Evolutionary conservation across 139 green algal species (phyloP), one percentile per base, ranked within the genome.

Genomic region (Haematococcus lacustris): DNA sequence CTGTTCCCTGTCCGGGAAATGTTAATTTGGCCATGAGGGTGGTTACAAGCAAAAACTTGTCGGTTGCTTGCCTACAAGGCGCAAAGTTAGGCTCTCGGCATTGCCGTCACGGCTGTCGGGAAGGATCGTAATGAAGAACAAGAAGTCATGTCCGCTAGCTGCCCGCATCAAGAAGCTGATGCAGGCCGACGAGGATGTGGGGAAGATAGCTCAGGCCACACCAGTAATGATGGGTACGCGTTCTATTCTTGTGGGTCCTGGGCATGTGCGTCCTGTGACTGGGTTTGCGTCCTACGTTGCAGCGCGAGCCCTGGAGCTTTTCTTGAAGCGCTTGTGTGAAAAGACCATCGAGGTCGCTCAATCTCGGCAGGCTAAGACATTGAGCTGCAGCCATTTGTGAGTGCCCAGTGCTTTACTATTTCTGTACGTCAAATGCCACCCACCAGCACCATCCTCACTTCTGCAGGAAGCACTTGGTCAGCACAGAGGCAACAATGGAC

Each of bases 131-230:
- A 80, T 75, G 50, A 84, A 78, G 75, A 75, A 73, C 5, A 80
- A 79, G 32, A 86, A 85, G 70, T 37, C 73, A 59, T 77, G 85
- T 73, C 81, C 85, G 9, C 73, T 93, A 33, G 84, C 90, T 9
- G 79, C 86, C 0, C 80, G 90, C 39, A 96, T 98, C 41, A 98
- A 98, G 78, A 84, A 87, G 39, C 88, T 98, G 61, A 98, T 98
- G 93, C 93, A 98, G 72, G 87, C 85, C 21, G 93, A 98, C 71
- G 92, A 98, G 26, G 93, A 98, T 21, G 93, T 98, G 33, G 93
- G 93, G 41, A 97, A 97, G 75, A 96, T 98, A 41, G 86, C 92
- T 6, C 85, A 92, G 38, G 89, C 92, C 0, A 93, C 91, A 1
- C 93, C 93, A 3, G 79, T 96, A 0, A 65, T 97, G 2, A 92